Conservation (phyloP, 208 protist genomes). For the Acanthamoeba sp. region DNA sequence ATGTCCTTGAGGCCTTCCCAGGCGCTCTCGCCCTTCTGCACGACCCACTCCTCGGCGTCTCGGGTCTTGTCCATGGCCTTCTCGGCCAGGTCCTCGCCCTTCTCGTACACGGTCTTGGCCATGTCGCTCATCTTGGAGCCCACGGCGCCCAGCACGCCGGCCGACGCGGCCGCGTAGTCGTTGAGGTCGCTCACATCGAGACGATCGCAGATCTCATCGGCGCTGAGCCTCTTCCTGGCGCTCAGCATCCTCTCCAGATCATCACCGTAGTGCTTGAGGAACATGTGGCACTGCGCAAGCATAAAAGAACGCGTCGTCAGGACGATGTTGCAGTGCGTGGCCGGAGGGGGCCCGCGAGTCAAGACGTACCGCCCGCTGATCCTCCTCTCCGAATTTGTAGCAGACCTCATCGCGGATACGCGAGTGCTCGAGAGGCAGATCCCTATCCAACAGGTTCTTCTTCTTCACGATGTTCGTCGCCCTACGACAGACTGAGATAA, state of each 20-base stretch:
- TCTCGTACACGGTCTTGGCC: conserved; percentile 45
- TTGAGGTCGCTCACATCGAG: conserved; percentile 39
- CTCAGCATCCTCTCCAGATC: conserved; percentile 9
- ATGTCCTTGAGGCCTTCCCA: conserved; percentile 38
- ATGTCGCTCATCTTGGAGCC: conserved; percentile 45
- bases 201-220: conserved; percentile 52
- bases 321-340: no score
- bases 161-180: not conserved
- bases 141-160: conserved; percentile 37
- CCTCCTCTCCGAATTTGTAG: conserved; percentile 56
- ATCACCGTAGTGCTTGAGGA: conserved; percentile 26
- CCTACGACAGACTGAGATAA: conserved; percentile 61
- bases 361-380: not conserved
- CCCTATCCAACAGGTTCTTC: conserved; percentile 16
- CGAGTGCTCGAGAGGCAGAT: conserved; percentile 25
- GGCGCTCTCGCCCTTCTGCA: conserved; percentile 28
- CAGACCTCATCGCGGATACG: conserved; percentile 59
- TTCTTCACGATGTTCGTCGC: conserved; percentile 50
- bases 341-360: not conserved
- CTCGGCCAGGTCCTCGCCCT: conserved; percentile 29
- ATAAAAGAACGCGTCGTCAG: not conserved
- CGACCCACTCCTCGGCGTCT: conserved; percentile 46
- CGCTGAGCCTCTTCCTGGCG: not conserved
- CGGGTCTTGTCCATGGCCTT: conserved; percentile 5
- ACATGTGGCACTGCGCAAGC: conserved; percentile 20